Percentiles rank a stretch among this genome's conserved stretches.
These are phyloP conservation scores for Umbelopsis sp. DNA, from an alignment of 192 early-diverging fungal species.

Conservation along the genomic window DNA sequence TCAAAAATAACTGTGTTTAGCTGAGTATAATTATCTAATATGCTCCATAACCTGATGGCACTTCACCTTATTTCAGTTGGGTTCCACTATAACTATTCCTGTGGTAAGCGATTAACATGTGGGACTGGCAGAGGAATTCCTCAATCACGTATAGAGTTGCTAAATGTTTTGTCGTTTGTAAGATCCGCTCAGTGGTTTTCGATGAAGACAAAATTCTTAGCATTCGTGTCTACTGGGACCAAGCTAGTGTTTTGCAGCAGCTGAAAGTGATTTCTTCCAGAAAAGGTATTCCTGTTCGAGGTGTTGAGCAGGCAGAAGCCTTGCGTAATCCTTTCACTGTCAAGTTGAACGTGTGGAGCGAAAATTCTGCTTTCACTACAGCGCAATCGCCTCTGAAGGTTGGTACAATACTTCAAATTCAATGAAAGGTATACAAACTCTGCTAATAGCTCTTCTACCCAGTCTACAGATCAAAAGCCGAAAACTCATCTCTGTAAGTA, in stretches of 20 bases:
- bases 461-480: background rate
- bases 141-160: background rate
- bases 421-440: background rate
- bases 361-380: background rate
- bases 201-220: constrained; percentile 24
- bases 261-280: constrained; percentile 27
- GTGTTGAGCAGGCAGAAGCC: constrained; percentile 30
- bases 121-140: background rate
- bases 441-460: background rate
- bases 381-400: background rate
- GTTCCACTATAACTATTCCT: constrained; percentile 29
- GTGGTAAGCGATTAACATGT: constrained; percentile 18
- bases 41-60: background rate
- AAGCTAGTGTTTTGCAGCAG: constrained; percentile 41
- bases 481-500: background rate
- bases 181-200: constrained; percentile 37
- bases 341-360: constrained; percentile 2
- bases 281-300: constrained; percentile 27
- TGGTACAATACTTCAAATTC: background rate
- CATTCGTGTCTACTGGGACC: constrained; percentile 38
- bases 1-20: background rate
- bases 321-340: constrained; percentile 13
- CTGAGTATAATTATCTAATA: constrained; percentile 12
- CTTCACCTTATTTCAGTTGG: constrained; percentile 8
- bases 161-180: background rate